Percentiles rank a stretch among this genome's conserved stretches.
Evolutionary conservation across 441 rosid genomes (phyloP).

Genomic region (Manihot esculenta): DNA sequence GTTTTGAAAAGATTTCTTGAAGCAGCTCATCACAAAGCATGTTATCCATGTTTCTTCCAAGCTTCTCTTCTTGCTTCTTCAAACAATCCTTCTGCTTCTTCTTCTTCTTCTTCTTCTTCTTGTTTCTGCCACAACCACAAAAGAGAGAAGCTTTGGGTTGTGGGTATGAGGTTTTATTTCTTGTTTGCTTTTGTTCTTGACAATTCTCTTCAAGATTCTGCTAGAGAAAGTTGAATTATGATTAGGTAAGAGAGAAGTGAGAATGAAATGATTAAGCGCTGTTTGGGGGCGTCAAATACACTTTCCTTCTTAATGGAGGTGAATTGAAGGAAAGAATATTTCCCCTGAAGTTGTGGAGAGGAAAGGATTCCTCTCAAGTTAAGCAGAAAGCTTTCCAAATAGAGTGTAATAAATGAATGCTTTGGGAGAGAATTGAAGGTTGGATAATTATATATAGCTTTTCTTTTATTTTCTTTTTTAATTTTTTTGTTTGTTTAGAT

Average conservation of each 20-base stretch:
- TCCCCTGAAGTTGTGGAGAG: background rate
- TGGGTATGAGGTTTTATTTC: background rate
- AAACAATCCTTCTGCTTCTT: too few relatives aligned
- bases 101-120: background rate
- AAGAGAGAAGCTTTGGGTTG: background rate
- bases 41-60: constrained; percentile 44
- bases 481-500: background rate
- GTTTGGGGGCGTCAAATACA: constrained; percentile 9
- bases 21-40: constrained; percentile 72
- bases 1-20: constrained; percentile 59
- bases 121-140: background rate
- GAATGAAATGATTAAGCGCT: background rate
- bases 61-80: background rate
- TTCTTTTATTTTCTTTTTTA: too few relatives aligned
- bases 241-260: background rate
- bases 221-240: too few relatives aligned
- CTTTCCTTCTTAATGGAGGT: background rate
- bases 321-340: constrained; percentile 1
- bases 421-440: background rate
- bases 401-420: background rate
- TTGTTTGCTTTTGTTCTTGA: constrained; percentile 5
- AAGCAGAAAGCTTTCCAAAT: too few relatives aligned
- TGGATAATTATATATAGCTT: too few relatives aligned
- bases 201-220: constrained; percentile 5
- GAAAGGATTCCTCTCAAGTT: too few relatives aligned